These are phyloP conservation scores for Neurospora sp. DNA, from an alignment of 495 filamentous ascomycete species.

Conservation along the genomic window DNA sequence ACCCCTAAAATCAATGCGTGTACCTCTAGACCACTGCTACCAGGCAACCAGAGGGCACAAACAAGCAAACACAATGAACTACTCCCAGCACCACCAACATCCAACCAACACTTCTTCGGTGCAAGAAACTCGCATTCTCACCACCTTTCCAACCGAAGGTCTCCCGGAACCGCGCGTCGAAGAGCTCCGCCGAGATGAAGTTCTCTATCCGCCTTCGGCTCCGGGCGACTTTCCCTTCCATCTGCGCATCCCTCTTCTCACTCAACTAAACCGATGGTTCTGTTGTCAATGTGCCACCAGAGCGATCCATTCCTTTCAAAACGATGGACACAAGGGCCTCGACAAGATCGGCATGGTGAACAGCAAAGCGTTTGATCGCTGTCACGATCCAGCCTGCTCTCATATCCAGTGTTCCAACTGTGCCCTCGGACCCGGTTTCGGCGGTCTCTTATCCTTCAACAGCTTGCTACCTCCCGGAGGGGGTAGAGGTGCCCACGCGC, in stretches of 20 bases:
- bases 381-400: background rate
- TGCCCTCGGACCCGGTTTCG: background rate
- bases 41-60: background rate
- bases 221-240: background rate
- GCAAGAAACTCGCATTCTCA: conserved; percentile 11
- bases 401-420: conserved; percentile 18
- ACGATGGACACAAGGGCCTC: conserved; percentile 8
- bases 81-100: background rate
- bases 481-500: background rate
- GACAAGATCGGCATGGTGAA: conserved; percentile 15
- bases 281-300: conserved; percentile 16
- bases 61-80: background rate
- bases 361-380: background rate
- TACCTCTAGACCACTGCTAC: background rate
- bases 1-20: background rate
- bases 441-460: background rate
- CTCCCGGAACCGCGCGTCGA: conserved; percentile 11
- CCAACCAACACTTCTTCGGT: background rate
- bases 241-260: background rate
- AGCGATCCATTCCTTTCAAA: background rate
- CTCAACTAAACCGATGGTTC: conserved; percentile 19
- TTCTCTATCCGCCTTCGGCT: background rate
- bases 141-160: conserved; percentile 17
- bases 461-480: background rate
- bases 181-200: background rate